These are phyloP conservation scores for Colletotrichum chrysophilum DNA, from an alignment of 2,329 filamentous ascomycete genomes.

Conservation along the genomic window DNA sequence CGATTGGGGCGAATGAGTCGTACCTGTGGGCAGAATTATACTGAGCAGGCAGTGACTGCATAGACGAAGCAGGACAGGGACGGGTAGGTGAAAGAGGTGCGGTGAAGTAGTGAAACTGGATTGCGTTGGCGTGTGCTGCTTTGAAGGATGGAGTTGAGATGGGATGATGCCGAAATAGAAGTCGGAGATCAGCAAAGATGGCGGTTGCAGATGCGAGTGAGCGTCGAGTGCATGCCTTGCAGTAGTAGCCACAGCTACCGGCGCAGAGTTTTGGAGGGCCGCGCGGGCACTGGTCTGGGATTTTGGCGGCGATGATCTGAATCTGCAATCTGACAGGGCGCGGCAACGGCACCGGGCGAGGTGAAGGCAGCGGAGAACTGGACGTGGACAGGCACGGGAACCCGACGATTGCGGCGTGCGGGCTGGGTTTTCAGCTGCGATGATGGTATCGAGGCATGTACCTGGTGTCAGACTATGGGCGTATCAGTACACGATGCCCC, in stretches of 20 bases:
- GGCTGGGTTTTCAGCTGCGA: background rate
- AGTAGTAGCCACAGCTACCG: background rate
- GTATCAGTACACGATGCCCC: background rate
- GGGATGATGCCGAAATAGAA: background rate
- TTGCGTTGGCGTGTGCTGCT: background rate
- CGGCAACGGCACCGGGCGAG: background rate
- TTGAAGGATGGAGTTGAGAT: background rate
- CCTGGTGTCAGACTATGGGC: background rate
- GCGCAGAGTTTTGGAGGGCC: background rate
- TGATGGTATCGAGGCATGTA: background rate
- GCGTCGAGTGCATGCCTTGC: background rate
- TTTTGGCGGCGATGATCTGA: background rate
- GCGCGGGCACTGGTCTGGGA: background rate
- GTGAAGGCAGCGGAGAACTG: background rate
- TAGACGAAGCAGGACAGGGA: background rate
- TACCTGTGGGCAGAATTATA: background rate
- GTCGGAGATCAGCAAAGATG: background rate
- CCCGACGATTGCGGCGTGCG: background rate
- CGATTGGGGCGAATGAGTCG: slow-evolving; percentile 1
- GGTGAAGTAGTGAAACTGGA: background rate
- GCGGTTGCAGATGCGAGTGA: background rate
- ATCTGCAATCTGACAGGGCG: background rate
- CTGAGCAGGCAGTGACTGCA: background rate
- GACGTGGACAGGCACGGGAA: background rate
- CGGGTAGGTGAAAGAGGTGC: background rate